Percentiles rank a stretch among this genome's conserved stretches.
phyloP scores from a whole-genome alignment of 768 basidiomycete genomes.

The Xerocomellus dryophilus region DNA sequence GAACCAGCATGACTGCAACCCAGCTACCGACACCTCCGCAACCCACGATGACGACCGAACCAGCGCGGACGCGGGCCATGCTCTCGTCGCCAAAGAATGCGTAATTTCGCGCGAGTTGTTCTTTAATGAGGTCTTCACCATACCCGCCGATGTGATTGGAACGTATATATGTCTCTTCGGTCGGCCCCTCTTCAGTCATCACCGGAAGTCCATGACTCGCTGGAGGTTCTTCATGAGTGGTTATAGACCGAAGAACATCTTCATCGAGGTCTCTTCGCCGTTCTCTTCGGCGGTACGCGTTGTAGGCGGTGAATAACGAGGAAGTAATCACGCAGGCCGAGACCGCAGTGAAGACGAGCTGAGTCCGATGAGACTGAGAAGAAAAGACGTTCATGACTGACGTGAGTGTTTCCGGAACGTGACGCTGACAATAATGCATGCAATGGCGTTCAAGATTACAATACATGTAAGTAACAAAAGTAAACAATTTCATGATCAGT shows the following conservation, averaged over 20 bases:
- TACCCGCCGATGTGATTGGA: constrained; percentile 38
- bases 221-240: constrained; percentile 17
- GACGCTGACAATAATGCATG: background rate
- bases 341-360: constrained; percentile 64
- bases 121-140: constrained; percentile 78
- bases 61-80: constrained; percentile 73
- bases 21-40: constrained; percentile 97
- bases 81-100: constrained; percentile 90
- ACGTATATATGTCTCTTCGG: constrained; percentile 18
- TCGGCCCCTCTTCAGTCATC: constrained; percentile 1
- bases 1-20: constrained; percentile 89
- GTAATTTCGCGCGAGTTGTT: constrained; percentile 92
- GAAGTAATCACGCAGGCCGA: constrained; percentile 63
- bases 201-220: background rate
- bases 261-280: constrained; percentile 55
- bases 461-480: background rate
- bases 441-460: background rate
- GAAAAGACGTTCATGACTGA: constrained; percentile 23
- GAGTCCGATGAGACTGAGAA: constrained; percentile 53
- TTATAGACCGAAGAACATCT: constrained; percentile 53
- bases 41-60: constrained; percentile 84
- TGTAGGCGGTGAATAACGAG: constrained; percentile 56
- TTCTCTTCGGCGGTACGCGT: constrained; percentile 43
- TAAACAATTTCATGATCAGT: background rate
- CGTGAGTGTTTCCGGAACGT: background rate